phyloP scores from a whole-genome alignment of 805 yeast genomes.

The Deakozyma indianensis region DNA sequence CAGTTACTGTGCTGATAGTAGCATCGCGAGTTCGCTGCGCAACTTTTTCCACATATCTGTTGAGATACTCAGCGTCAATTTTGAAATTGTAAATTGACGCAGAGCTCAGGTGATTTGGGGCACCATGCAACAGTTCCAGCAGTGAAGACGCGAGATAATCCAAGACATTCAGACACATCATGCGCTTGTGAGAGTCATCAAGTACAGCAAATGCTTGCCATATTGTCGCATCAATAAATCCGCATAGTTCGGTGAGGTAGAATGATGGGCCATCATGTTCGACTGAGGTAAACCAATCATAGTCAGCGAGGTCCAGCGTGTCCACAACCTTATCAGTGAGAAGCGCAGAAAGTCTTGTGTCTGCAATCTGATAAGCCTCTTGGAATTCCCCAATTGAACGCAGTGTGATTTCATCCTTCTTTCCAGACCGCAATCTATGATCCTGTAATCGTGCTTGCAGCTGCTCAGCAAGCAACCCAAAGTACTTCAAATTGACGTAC shows the following conservation, averaged over 20 bases:
- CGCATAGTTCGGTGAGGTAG: conserved; percentile 66
- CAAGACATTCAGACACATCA: conserved; percentile 67
- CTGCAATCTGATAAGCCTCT: conserved; percentile 52
- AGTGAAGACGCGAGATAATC: conserved; percentile 67
- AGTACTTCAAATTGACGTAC: conserved; percentile 72
- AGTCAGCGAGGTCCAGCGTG: conserved; percentile 69
- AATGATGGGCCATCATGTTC: conserved; percentile 46
- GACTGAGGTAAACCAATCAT: conserved; percentile 54
- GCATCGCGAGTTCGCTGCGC: conserved; percentile 16
- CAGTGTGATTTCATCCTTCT: conserved; percentile 21
- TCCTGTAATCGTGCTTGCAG: background rate
- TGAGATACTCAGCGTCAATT: conserved; percentile 59
- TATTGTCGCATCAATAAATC: conserved; percentile 69
- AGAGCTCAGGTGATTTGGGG: conserved; percentile 37
- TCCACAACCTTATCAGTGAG: conserved; percentile 69
- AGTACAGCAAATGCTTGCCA: conserved; percentile 65
- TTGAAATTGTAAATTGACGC: conserved; percentile 59
- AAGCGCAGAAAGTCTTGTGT: conserved; percentile 60
- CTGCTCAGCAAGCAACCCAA: conserved; percentile 19
- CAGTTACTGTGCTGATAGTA: conserved; percentile 51
- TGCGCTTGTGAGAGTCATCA: conserved; percentile 58
- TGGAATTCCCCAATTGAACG: conserved; percentile 40
- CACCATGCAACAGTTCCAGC: conserved; percentile 34
- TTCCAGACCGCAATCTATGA: background rate
- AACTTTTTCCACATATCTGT: conserved; percentile 24